These are phyloP conservation scores for Capsicum chinense DNA, from an alignment of 257 asterid genomes.

Conservation along the genomic window DNA sequence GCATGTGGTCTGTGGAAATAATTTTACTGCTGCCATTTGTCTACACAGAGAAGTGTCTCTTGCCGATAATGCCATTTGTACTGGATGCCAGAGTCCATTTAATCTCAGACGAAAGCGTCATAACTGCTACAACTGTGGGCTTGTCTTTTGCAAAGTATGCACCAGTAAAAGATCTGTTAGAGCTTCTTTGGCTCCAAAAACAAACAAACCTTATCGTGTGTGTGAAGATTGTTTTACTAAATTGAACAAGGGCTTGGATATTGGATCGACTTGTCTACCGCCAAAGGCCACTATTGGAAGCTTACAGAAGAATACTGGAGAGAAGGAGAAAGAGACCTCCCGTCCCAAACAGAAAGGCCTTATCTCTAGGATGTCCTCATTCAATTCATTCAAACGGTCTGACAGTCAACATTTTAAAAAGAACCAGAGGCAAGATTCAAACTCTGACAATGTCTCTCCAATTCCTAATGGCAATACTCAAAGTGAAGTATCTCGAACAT, in stretches of 20 bases:
- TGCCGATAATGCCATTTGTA: constrained; percentile 42
- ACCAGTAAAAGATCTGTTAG: constrained; percentile 57
- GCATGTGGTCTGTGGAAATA: constrained; percentile 59
- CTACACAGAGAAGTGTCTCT: constrained; percentile 47
- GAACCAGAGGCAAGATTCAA: constrained; percentile 44
- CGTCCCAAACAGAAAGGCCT: constrained; percentile 37
- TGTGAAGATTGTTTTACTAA: constrained; percentile 69
- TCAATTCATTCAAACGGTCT: constrained; percentile 55
- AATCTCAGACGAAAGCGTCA: constrained; percentile 62
- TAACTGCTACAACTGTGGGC: constrained; percentile 82
- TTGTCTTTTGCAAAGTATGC: constrained; percentile 64
- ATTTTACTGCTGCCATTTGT: constrained; percentile 68
- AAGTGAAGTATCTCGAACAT: constrained; percentile 36
- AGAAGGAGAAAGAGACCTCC: constrained; percentile 38
- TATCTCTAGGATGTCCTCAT: constrained; percentile 58
- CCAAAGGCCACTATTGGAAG: constrained; percentile 50
- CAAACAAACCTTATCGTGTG: constrained; percentile 58
- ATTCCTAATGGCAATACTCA: constrained; percentile 37
- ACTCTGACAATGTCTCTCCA: constrained; percentile 39
- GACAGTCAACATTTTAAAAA: constrained; percentile 35
- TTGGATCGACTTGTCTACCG: constrained; percentile 44
- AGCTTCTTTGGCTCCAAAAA: constrained; percentile 71
- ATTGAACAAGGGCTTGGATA: constrained; percentile 52
- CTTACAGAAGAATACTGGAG: constrained; percentile 34
- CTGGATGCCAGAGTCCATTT: constrained; percentile 62